Evolutionary conservation across 1,139 yeast species (phyloP), one percentile per base, ranked within the genome.

Genomic region (Kodamaea alishanica): DNA sequence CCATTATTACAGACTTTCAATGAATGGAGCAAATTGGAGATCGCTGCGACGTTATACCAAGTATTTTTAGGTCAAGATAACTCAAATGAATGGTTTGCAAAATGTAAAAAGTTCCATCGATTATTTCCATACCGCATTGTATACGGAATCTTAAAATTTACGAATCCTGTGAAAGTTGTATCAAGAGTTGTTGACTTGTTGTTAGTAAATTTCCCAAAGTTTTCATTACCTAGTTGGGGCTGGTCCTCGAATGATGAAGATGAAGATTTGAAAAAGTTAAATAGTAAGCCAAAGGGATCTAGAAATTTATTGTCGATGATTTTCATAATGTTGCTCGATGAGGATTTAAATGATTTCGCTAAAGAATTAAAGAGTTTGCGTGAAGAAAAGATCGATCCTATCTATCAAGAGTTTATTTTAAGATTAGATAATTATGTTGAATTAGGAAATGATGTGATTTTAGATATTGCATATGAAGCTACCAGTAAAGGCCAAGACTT

Each of bases 91-190:
- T 65, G 85, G 53, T 78, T 84, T 48, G 71, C 75, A 6, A 88
- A 86, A 54, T 68, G 85, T 25, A 76, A 76, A 44, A 76, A 81
- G 43, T 65, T 90, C 35, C 96, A 90, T 60, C 63, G 72, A 26
- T 55, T 86, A 43, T 77, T 89, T 63, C 97, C 97, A 0, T 89
- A 89, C 56, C 66, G 75, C 1, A 56, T 89, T 34, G 76, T 89
- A 58, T 81, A 82, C 37, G 87, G 87, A 11, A 82, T 90, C 26
- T 61, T 90, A 48, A 73, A 79, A 51, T 81, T 82, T 47, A 86
- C 97, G 1, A 90, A 90, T 54, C 97, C 97, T 3, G 79, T 88
- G 61, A 78, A 84, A 36, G 80, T 90, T 29, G 78, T 87, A 64
- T 84, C 89, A 41, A 79, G 84, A 23, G 65, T 89, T 52, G 73